Evolutionary conservation across 164 flowering plant genomes (phyloP).

Genomic region (Chimonanthus praecox): DNA sequence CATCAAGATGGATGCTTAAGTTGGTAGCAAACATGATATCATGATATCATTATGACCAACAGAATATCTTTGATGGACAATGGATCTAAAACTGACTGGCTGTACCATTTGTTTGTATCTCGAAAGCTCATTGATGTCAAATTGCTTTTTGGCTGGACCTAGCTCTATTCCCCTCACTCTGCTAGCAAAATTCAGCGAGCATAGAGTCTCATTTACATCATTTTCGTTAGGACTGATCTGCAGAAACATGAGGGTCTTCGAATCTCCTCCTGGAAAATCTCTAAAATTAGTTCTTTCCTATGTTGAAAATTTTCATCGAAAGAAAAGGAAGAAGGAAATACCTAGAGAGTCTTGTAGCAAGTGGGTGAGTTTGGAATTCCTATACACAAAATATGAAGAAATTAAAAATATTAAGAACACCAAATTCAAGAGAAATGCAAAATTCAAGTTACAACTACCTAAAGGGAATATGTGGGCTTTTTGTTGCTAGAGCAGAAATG

Average conservation of each 20-base stretch:
- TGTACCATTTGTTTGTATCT: slow-evolving; percentile 81
- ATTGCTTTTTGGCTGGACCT: slow-evolving; percentile 89
- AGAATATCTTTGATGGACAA: background rate
- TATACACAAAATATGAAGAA: slow-evolving; percentile 19
- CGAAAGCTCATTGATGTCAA: slow-evolving; percentile 57
- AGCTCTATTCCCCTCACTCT: slow-evolving; percentile 92
- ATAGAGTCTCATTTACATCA: slow-evolving; percentile 83
- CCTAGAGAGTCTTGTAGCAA: slow-evolving; percentile 97
- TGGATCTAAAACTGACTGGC: background rate
- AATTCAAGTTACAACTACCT: slow-evolving; percentile 37
- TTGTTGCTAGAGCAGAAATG: slow-evolving; percentile 87
- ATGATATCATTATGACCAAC: background rate
- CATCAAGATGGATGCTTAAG: background rate
- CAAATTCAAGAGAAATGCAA: background rate
- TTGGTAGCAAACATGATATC: background rate
- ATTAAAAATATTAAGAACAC: background rate
- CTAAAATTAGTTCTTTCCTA: background rate
- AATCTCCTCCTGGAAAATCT: slow-evolving; percentile 71
- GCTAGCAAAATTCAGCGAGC: slow-evolving; percentile 96
- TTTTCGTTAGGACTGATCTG: slow-evolving; percentile 89
- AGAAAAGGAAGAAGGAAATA: slow-evolving; percentile 22
- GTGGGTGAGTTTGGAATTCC: slow-evolving; percentile 97
- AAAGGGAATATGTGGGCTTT: slow-evolving; percentile 89
- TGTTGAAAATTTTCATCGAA: background rate
- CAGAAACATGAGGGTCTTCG: slow-evolving; percentile 93